Percentiles rank a stretch among this genome's conserved stretches.
Conservation (phyloP, 371 early-diverging fungal genomes). For the Ordospora pajunii region DNA sequence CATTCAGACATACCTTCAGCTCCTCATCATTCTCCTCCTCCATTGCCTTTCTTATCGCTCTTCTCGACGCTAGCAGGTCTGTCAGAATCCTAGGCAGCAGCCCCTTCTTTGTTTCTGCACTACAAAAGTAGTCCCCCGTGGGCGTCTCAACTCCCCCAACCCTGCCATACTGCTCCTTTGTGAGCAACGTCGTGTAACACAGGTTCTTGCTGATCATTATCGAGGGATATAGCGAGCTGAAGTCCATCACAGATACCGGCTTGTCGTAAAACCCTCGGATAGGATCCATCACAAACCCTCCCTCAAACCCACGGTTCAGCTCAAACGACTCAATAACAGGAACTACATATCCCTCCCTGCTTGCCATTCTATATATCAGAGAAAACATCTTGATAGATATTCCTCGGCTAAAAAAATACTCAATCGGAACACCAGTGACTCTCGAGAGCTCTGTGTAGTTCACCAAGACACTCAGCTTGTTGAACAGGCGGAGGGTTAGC, state of each 20-base stretch:
- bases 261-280: conserved; percentile 81
- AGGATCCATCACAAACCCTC: conserved; percentile 97
- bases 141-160: conserved; percentile 53
- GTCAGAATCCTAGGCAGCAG: conserved; percentile 81
- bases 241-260: conserved; percentile 96
- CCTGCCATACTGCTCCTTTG: conserved; percentile 65
- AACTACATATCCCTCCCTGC: conserved; percentile 72
- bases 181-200: conserved; percentile 86
- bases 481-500: conserved; percentile 84
- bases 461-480: conserved; percentile 87
- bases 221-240: conserved; percentile 94
- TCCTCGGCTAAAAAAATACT: conserved; percentile 82
- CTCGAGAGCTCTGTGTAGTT: conserved; percentile 97
- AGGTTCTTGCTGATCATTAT: conserved; percentile 99
- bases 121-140: conserved; percentile 71
- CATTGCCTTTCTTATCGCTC: conserved; percentile 80
- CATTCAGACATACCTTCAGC: conserved; percentile 80
- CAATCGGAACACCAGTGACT: conserved; percentile 86
- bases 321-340: conserved; percentile 72
- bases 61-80: conserved; percentile 82
- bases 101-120: conserved; percentile 68
- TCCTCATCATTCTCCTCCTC: conserved; percentile 74
- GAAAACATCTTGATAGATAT: conserved; percentile 93
- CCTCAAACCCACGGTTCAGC: conserved; percentile 80
- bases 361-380: conserved; percentile 81